A percentile compares a stretch with the other conserved stretches of the same genome.
Evolutionary conservation across 345 rosid species (phyloP).

Genomic region (Sapria himalayana): DNA sequence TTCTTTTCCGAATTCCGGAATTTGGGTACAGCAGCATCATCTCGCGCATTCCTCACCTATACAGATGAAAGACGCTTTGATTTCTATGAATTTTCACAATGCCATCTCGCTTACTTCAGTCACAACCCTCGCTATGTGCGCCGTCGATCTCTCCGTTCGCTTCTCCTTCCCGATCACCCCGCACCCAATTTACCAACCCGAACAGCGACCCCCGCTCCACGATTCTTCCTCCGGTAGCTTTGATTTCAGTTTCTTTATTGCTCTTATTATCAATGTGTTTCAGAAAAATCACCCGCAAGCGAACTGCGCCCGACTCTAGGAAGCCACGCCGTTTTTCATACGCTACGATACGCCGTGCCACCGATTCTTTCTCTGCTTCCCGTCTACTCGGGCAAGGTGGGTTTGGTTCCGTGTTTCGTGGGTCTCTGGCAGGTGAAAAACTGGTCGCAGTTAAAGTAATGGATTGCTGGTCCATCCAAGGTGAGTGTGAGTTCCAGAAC

Average conservation of each 20-base stretch:
- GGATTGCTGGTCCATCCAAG: slow-evolving; percentile 86
- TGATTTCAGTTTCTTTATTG: slow-evolving; percentile 21
- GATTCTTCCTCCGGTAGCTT: slow-evolving; percentile 18
- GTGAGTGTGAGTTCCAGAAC: slow-evolving; percentile 88
- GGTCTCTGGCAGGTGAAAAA: slow-evolving; percentile 22
- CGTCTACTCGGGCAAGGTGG: slow-evolving; percentile 89
- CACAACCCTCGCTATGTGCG: slow-evolving; percentile 6
- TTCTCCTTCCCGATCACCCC: neutral
- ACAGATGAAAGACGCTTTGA: too few species aligned
- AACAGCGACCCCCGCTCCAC: slow-evolving; percentile 16
- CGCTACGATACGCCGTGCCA: slow-evolving; percentile 56
- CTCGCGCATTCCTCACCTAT: too few species aligned
- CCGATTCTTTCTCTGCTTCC: slow-evolving; percentile 47
- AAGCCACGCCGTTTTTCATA: slow-evolving; percentile 54
- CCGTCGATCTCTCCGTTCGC: slow-evolving; percentile 13
- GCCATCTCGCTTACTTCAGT: slow-evolving; percentile 22
- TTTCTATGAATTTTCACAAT: slow-evolving; percentile 6
- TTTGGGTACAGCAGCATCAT: too few species aligned
- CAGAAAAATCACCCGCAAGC: slow-evolving; percentile 51
- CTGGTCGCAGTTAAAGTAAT: slow-evolving; percentile 64
- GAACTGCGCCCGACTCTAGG: slow-evolving; percentile 56
- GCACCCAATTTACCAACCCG: slow-evolving; percentile 8
- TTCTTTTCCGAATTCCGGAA: too few species aligned
- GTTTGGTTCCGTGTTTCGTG: slow-evolving; percentile 76
- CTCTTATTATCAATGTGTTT: slow-evolving; percentile 24